A percentile compares a stretch with the other conserved stretches of the same genome.
phyloP scores from a whole-genome alignment of 2,329 filamentous ascomycete species.

The Neophaeococcomyces aloes region DNA sequence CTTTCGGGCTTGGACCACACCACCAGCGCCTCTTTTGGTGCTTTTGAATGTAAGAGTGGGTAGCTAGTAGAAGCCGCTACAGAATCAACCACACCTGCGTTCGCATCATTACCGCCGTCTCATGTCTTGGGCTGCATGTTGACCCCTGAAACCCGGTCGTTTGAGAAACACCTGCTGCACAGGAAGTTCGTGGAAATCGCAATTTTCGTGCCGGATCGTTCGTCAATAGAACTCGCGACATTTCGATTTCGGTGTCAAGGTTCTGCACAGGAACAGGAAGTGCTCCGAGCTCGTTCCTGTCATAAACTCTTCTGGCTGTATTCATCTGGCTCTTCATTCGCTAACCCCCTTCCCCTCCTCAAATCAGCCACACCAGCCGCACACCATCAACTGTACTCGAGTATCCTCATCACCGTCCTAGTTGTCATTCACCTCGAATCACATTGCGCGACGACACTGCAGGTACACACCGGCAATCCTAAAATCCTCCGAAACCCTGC shows the following conservation, averaged over 20 bases:
- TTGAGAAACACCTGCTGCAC: neutral
- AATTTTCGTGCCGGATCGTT: neutral
- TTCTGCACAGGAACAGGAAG: neutral
- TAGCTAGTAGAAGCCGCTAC: neutral
- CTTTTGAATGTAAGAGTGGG: neutral
- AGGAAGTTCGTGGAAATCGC: neutral
- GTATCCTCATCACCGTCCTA: constrained; percentile 6
- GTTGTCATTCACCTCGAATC: constrained; percentile 6
- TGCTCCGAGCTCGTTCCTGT: constrained; percentile 2
- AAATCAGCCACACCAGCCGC: constrained; percentile 6
- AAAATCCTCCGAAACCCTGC: constrained; percentile 5
- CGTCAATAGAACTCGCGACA: too few relatives aligned
- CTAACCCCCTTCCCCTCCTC: neutral
- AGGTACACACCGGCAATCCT: constrained; percentile 6
- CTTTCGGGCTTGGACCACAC: neutral
- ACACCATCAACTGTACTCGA: constrained; percentile 2
- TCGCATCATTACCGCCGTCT: neutral
- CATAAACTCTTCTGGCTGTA: neutral
- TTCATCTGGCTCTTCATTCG: constrained; percentile 2
- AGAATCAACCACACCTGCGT: neutral
- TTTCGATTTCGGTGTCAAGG: too few relatives aligned
- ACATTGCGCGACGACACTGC: neutral
- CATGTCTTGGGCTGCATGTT: neutral
- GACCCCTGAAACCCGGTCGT: constrained; percentile 1
- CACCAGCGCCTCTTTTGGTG: neutral